Conservation (phyloP, 73 alveolate genomes). For the Stentor coeruleus region DNA sequence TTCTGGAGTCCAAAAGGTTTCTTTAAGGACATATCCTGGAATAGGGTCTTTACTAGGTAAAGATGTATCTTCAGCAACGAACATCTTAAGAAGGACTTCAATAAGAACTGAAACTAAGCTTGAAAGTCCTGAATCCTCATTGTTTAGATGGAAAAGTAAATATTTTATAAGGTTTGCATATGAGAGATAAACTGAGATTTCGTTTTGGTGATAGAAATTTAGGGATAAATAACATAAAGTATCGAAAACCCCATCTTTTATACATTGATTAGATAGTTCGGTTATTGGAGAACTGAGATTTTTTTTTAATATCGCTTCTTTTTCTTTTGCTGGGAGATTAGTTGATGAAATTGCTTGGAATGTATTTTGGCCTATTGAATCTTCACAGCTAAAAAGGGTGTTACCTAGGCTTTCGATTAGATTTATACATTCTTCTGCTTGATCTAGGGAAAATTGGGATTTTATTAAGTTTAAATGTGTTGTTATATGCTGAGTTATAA, state of each 20-base stretch:
- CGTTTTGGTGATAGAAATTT: constrained; percentile 53
- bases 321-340: constrained; percentile 31
- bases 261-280: constrained; percentile 59
- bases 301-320: constrained; percentile 33
- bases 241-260: constrained; percentile 73
- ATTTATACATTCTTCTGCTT: constrained; percentile 23
- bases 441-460: constrained; percentile 47
- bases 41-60: constrained; percentile 55
- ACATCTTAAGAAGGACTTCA: constrained; percentile 64
- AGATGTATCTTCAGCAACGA: constrained; percentile 79
- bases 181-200: constrained; percentile 40
- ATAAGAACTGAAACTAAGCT: constrained; percentile 73
- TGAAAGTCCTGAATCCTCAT: constrained; percentile 73
- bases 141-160: constrained; percentile 70
- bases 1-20: constrained; percentile 61
- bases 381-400: constrained; percentile 36
- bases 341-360: constrained; percentile 28
- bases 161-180: constrained; percentile 54
- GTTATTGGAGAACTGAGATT: constrained; percentile 43
- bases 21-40: constrained; percentile 68
- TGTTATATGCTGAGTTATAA: constrained; percentile 55
- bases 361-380: constrained; percentile 38
- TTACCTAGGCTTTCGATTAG: constrained; percentile 29
- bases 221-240: constrained; percentile 67
- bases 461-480: constrained; percentile 62